Percentiles rank a stretch among this genome's conserved stretches.
Evolutionary conservation across 1,284 basidiomycete genomes (phyloP).

Genomic region (Trichosporon sp.): DNA sequence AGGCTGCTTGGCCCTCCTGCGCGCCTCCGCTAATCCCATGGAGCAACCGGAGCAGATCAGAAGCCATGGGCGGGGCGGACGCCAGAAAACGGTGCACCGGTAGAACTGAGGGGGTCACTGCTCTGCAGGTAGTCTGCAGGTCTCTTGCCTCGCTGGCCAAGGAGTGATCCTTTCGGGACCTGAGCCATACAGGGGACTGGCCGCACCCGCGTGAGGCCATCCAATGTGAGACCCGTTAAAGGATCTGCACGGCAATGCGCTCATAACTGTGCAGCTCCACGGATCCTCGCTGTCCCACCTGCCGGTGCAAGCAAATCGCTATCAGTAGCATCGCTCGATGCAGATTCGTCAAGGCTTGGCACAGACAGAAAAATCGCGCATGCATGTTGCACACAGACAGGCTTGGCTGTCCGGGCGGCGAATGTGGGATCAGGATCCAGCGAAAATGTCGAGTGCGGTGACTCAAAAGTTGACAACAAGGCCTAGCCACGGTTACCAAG

Average conservation of each 20-base stretch:
- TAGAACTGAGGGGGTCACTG: not conserved
- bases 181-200: not conserved
- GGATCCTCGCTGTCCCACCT: not conserved
- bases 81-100: too few relatives aligned
- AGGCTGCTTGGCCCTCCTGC: not conserved
- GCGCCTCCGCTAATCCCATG: not conserved
- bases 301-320: not conserved
- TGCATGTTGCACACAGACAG: not conserved
- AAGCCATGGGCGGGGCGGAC: not conserved
- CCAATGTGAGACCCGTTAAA: not conserved
- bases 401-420: not conserved
- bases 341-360: not conserved
- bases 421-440: slow-evolving; percentile 5
- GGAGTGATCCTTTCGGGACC: not conserved
- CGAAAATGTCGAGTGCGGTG: not conserved
- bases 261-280: not conserved
- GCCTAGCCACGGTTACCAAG: slow-evolving; percentile 5
- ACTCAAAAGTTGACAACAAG: slow-evolving; percentile 12
- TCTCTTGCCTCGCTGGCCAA: not conserved
- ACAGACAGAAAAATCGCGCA: slow-evolving; percentile 2
- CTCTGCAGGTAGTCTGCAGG: not conserved
- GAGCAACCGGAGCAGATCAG: not conserved
- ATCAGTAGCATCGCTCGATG: slow-evolving; percentile 4
- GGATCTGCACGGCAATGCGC: not conserved
- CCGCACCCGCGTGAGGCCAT: not conserved